phyloP scores from a whole-genome alignment of 2,329 filamentous ascomycete species.

The Alternaria sp. region DNA sequence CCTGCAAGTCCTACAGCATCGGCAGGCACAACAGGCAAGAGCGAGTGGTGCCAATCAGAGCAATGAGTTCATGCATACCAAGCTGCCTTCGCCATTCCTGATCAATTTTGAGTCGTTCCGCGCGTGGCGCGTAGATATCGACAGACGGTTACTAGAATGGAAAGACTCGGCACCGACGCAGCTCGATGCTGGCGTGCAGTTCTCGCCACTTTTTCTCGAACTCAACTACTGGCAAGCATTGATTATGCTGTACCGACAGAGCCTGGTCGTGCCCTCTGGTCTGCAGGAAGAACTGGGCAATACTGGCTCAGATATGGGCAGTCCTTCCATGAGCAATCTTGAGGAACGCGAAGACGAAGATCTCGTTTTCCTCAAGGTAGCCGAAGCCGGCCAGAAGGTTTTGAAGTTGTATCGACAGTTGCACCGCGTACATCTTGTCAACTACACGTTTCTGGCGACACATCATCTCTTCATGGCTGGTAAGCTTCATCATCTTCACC shows the following conservation, averaged over 20 bases:
- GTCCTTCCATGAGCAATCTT: conserved; percentile 65
- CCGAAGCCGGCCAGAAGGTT: conserved; percentile 92
- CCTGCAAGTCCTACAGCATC: conserved; percentile 88
- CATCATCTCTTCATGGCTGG: conserved; percentile 98
- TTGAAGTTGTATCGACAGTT: conserved; percentile 88
- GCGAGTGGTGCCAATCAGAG: conserved; percentile 66
- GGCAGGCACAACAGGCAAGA: conserved; percentile 82
- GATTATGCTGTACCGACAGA: conserved; percentile 94
- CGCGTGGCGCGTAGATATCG: conserved; percentile 87
- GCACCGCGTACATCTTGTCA: conserved; percentile 86
- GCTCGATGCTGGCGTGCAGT: conserved; percentile 82
- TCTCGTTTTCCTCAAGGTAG: conserved; percentile 89
- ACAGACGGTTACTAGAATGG: conserved; percentile 83
- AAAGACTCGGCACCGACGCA: conserved; percentile 80
- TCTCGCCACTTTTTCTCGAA: conserved; percentile 87
- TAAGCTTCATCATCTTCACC: conserved; percentile 46
- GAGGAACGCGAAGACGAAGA: conserved; percentile 84
- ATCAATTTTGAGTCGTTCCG: conserved; percentile 83
- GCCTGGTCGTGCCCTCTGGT: conserved; percentile 81
- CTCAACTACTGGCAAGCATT: conserved; percentile 98
- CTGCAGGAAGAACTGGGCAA: conserved; percentile 77
- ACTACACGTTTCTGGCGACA: conserved; percentile 94
- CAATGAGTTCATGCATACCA: conserved; percentile 77
- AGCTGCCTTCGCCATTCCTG: conserved; percentile 84
- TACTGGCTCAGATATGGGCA: conserved; percentile 63